Evolutionary conservation across 225 moss, liverwort and hornwort species (phyloP).

Genomic region (Pseudoscleropodium purum): DNA sequence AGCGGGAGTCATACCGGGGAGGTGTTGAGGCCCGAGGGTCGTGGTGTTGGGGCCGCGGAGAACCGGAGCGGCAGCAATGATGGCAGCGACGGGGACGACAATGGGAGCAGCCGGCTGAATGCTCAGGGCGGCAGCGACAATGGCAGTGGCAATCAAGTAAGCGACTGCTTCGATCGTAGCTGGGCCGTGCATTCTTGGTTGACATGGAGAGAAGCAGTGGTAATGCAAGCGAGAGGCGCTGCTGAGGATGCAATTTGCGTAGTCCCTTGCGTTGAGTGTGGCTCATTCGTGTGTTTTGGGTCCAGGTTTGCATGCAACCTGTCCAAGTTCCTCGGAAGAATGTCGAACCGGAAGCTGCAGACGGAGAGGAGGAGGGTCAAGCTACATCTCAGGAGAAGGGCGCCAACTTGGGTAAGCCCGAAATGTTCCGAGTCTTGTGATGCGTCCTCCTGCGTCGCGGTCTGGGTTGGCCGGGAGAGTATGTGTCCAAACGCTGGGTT

Average conservation of each 20-base stretch:
- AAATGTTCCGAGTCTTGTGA: background rate
- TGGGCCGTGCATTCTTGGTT: background rate
- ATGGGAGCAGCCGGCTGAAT: conserved; percentile 46
- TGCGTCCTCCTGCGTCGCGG: background rate
- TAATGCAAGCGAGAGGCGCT: background rate
- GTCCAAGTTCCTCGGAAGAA: conserved; percentile 34
- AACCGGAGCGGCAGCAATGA: conserved; percentile 49
- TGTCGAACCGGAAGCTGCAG: conserved; percentile 21
- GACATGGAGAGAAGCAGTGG: background rate
- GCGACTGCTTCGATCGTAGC: background rate
- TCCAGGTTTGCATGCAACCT: conserved; percentile 51
- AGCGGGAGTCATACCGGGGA: conserved; percentile 69
- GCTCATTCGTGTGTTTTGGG: background rate
- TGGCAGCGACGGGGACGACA: conserved; percentile 71
- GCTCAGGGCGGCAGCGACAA: conserved; percentile 70
- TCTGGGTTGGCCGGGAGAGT: background rate
- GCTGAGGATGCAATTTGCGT: background rate
- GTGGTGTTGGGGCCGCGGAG: conserved; percentile 10
- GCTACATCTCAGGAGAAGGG: conserved; percentile 64
- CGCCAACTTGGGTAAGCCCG: conserved; percentile 16
- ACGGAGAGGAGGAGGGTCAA: conserved; percentile 72
- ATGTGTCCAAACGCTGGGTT: background rate
- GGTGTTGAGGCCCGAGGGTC: conserved; percentile 29
- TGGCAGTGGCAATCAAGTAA: conserved; percentile 87
- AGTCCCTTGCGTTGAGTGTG: background rate